phyloP scores from a whole-genome alignment of 2,329 filamentous ascomycete species.

The Septoria linicola region DNA sequence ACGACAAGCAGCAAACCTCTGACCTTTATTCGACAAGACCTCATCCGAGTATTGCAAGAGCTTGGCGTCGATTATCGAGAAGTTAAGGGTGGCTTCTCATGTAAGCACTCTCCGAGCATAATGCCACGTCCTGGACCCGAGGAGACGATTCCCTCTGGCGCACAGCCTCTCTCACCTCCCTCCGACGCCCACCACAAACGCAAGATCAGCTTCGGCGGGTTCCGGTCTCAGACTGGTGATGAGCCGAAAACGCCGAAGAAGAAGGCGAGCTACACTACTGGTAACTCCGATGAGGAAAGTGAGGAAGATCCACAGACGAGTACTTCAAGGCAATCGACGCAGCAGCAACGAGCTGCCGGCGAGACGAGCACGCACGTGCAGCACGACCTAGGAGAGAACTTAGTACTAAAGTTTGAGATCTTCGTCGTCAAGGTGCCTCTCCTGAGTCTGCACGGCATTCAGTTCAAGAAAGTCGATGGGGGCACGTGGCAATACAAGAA shows the following conservation, averaged over 20 bases:
- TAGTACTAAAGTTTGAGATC: conserved; percentile 89
- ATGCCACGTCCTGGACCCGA: conserved; percentile 63
- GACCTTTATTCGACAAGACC: conserved; percentile 78
- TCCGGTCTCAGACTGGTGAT: conserved; percentile 62
- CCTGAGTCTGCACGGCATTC: conserved; percentile 87
- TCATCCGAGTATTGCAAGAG: conserved; percentile 83
- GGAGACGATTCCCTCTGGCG: conserved; percentile 52
- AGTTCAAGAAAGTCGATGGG: conserved; percentile 94
- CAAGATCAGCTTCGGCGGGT: conserved; percentile 80
- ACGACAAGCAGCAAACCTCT: conserved; percentile 93
- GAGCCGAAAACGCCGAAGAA: conserved; percentile 56
- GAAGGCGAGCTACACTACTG: conserved; percentile 71
- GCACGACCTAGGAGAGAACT: conserved; percentile 79
- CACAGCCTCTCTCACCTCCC: conserved; percentile 52
- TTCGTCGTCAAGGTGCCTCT: conserved; percentile 96
- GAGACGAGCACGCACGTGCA: conserved; percentile 92
- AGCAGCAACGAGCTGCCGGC: conserved; percentile 55
- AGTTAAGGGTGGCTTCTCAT: conserved; percentile 91
- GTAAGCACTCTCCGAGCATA: conserved; percentile 84
- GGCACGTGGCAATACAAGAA: conserved; percentile 99
- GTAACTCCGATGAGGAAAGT: conserved; percentile 54
- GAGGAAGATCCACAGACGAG: conserved; percentile 32
- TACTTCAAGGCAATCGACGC: conserved; percentile 39
- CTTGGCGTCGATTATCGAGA: conserved; percentile 88
- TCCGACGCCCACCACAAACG: conserved; percentile 61